Evolutionary conservation across 2,329 filamentous ascomycete species (phyloP).

Genomic region (Cadophora malorum): DNA sequence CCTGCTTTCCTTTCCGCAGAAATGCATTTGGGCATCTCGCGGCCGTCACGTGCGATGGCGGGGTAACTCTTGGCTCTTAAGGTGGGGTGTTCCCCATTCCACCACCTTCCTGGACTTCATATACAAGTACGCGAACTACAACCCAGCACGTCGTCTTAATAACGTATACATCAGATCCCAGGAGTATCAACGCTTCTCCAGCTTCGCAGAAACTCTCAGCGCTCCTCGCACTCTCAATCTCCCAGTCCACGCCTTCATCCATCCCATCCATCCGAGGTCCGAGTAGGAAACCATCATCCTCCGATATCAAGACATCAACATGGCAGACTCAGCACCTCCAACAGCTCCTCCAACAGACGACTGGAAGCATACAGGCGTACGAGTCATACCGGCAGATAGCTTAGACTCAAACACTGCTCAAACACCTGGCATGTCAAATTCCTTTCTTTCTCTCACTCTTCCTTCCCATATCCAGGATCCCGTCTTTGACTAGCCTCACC

Average conservation of each 20-base stretch:
- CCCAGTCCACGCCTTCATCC: no score
- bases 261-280: background rate
- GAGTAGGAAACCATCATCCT: background rate
- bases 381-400: conserved; percentile 50
- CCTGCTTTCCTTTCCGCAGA: no score
- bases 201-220: background rate
- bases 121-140: background rate
- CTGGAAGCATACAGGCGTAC: conserved; percentile 51
- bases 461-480: background rate
- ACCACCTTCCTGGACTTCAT: background rate
- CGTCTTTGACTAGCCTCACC: background rate
- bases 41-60: conserved; percentile 19
- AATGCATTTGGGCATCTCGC: no score
- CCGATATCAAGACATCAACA: background rate
- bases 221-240: background rate
- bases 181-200: background rate
- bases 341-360: conserved; percentile 27
- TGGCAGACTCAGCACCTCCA: conserved; percentile 14
- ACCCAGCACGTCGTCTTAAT: no score
- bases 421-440: conserved; percentile 46
- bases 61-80: conserved; percentile 10
- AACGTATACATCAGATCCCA: no score
- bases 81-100: conserved; percentile 4
- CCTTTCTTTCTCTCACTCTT: background rate
- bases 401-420: conserved; percentile 51